Percentiles rank a stretch among this genome's conserved stretches.
Conservation (phyloP, 768 basidiomycete species). For the Hygrophorus pudorinus region DNA sequence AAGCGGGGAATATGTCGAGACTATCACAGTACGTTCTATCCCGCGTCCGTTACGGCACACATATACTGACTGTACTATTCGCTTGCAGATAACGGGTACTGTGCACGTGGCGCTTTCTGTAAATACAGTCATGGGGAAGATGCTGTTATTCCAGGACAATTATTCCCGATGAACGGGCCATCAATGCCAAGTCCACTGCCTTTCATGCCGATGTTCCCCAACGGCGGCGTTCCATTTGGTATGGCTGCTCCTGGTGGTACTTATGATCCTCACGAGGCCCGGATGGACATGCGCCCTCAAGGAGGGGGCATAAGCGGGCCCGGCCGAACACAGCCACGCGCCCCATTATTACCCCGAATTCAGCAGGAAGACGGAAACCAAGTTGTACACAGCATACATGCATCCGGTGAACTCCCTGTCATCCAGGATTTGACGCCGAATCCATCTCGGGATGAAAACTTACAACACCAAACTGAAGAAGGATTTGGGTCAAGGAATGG, state of each 20-base stretch:
- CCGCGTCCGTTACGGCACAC: background rate
- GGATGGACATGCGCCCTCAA: conserved; percentile 67
- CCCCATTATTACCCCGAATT: conserved; percentile 46
- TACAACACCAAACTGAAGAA: conserved; percentile 16
- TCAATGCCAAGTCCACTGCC: conserved; percentile 37
- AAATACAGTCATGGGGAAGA: conserved; percentile 92
- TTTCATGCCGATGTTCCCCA: conserved; percentile 63
- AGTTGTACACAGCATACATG: conserved; percentile 25
- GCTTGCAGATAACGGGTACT: conserved; percentile 76
- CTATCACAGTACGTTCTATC: conserved; percentile 67
- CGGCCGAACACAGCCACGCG: conserved; percentile 38
- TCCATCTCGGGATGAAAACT: conserved; percentile 24
- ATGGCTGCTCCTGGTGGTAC: conserved; percentile 33
- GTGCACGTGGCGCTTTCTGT: conserved; percentile 79
- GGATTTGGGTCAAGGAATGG: conserved; percentile 1
- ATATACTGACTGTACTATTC: conserved; percentile 5
- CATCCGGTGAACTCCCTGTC: conserved; percentile 69
- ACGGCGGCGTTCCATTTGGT: conserved; percentile 44
- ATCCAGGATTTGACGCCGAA: conserved; percentile 75
- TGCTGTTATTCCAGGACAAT: conserved; percentile 63
- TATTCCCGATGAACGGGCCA: conserved; percentile 46
- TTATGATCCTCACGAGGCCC: conserved; percentile 72
- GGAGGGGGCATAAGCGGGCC: conserved; percentile 11
- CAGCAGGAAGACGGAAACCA: conserved; percentile 40
- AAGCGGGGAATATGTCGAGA: conserved; percentile 79